Percentiles rank a stretch among this genome's conserved stretches.
Evolutionary conservation across 345 rosid genomes (phyloP).

Genomic region (Aethionema arabicum): DNA sequence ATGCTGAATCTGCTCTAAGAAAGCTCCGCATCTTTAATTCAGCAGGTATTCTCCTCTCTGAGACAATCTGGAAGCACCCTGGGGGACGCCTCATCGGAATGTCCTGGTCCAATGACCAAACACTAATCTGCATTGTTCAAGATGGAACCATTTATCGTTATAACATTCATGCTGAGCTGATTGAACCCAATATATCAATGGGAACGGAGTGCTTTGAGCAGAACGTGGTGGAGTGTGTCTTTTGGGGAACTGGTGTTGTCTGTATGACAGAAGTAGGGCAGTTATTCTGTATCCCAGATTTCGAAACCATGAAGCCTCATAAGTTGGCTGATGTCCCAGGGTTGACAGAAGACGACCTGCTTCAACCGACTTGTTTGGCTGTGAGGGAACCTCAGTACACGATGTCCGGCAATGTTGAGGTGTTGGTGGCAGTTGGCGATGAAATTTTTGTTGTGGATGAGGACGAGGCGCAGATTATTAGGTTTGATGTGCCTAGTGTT

Average conservation of each 20-base stretch:
- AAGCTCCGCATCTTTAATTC: slow-evolving; percentile 94
- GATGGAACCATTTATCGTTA: slow-evolving; percentile 91
- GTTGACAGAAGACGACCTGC: slow-evolving; percentile 48
- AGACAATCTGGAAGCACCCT: slow-evolving; percentile 90
- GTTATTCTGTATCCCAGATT: slow-evolving; percentile 68
- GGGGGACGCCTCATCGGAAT: slow-evolving; percentile 90
- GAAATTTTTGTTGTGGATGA: slow-evolving; percentile 71
- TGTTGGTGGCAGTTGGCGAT: slow-evolving; percentile 59
- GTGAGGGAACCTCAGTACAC: slow-evolving; percentile 92
- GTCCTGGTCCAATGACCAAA: slow-evolving; percentile 95
- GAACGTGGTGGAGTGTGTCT: slow-evolving; percentile 83
- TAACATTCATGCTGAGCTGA: slow-evolving; percentile 66
- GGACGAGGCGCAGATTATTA: slow-evolving; percentile 58
- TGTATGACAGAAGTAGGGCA: slow-evolving; percentile 79
- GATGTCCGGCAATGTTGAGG: slow-evolving; percentile 81
- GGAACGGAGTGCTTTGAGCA: slow-evolving; percentile 89
- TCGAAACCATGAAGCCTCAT: slow-evolving; percentile 56
- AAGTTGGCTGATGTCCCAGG: slow-evolving; percentile 58
- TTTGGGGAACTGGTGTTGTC: slow-evolving; percentile 91
- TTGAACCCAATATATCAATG: slow-evolving; percentile 71
- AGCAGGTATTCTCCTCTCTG: slow-evolving; percentile 72
- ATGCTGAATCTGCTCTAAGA: slow-evolving; percentile 94
- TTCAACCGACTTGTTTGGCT: slow-evolving; percentile 60
- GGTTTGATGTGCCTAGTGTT: slow-evolving; percentile 29
- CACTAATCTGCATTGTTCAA: slow-evolving; percentile 74